phyloP scores from a whole-genome alignment of 139 green algal genomes.

The Asterochloris erici region DNA sequence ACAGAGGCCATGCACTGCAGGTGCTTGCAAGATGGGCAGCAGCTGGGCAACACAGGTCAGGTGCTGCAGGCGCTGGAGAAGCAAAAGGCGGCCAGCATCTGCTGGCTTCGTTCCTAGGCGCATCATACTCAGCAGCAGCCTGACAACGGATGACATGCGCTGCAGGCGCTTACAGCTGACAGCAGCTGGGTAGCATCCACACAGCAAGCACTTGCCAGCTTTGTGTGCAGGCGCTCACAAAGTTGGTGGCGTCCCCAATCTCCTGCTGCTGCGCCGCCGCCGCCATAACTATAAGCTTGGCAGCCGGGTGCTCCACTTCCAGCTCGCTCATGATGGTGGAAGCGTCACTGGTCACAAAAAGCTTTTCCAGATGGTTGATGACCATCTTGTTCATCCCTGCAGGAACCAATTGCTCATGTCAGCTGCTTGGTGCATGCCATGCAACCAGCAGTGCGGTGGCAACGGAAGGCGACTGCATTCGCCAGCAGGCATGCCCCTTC shows the following conservation, averaged over 20 bases:
- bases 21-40: too few species aligned
- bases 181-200: background rate
- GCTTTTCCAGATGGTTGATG: conserved; percentile 98
- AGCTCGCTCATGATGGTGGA: conserved; percentile 94
- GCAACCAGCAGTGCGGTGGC: background rate
- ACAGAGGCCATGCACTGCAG: too few species aligned
- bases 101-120: too few species aligned
- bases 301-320: conserved; percentile 96
- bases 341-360: conserved; percentile 97
- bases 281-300: conserved; percentile 92
- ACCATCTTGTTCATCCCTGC: conserved; percentile 99
- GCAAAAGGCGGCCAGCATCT: background rate
- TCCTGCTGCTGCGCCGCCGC: conserved; percentile 92
- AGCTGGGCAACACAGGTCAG: too few species aligned
- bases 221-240: conserved; percentile 51
- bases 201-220: background rate
- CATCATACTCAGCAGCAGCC: too few species aligned
- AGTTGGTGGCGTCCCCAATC: conserved; percentile 97
- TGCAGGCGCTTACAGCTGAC: background rate
- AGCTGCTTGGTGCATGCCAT: too few species aligned
- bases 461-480: background rate
- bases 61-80: too few species aligned
- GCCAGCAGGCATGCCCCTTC: background rate
- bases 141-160: background rate
- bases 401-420: background rate